Conservation (phyloP, 1,284 basidiomycete species). For the Agaricales sp. region DNA sequence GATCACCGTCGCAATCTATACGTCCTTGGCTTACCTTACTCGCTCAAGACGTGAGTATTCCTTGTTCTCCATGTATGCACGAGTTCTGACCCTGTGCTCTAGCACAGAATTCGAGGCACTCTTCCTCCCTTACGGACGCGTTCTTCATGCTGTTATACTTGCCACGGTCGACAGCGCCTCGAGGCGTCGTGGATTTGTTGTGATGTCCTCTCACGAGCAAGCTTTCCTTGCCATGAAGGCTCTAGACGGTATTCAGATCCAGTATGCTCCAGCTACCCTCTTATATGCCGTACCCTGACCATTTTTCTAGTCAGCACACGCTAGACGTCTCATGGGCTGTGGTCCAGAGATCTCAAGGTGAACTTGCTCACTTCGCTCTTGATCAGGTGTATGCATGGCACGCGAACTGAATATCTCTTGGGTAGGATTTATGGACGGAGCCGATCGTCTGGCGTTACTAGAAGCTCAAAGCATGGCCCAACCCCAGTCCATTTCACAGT, state of each 20-base stretch:
- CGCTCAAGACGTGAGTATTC: conserved; percentile 53
- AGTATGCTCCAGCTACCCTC: conserved; percentile 27
- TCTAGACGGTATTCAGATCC: conserved; percentile 56
- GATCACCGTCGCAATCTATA: conserved; percentile 68
- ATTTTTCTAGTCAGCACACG: conserved; percentile 41
- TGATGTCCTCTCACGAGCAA: conserved; percentile 63
- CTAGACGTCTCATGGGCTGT: conserved; percentile 77
- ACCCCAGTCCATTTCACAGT: conserved; percentile 16
- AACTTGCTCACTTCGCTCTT: too few relatives aligned
- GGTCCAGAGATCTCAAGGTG: conserved; percentile 71
- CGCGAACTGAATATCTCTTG: conserved; percentile 6
- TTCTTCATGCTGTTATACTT: conserved; percentile 64
- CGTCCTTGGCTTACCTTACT: conserved; percentile 69
- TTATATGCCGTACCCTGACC: conserved; percentile 5
- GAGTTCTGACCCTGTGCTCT: not conserved
- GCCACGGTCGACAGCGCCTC: conserved; percentile 75
- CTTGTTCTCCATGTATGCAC: not conserved
- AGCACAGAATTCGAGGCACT: conserved; percentile 52
- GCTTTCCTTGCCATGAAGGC: conserved; percentile 54
- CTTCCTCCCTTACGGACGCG: conserved; percentile 54
- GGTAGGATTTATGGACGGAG: conserved; percentile 71
- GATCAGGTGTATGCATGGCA: conserved; percentile 1
- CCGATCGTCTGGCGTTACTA: conserved; percentile 55
- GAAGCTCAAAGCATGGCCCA: conserved; percentile 27
- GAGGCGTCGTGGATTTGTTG: conserved; percentile 67